Conservation (phyloP, 768 basidiomycete genomes). For the Phlebiopsis flavidoalba region DNA sequence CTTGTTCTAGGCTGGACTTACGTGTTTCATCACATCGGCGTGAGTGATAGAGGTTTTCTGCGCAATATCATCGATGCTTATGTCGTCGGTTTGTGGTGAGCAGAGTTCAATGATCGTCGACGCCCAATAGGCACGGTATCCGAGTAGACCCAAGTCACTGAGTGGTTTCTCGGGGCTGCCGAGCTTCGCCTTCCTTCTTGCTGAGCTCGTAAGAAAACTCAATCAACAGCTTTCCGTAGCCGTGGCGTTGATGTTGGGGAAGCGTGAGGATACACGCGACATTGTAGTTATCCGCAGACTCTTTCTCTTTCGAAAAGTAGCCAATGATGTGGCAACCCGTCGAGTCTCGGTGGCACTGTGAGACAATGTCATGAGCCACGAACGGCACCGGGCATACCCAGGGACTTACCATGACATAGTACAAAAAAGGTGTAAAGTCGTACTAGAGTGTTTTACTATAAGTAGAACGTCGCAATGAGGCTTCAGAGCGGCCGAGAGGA, state of each 20-base stretch:
- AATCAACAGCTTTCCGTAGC: conserved; percentile 92
- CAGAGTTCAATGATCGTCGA: conserved; percentile 93
- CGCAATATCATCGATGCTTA: conserved; percentile 96
- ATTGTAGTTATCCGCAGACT: conserved; percentile 96
- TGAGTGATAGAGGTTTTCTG: conserved; percentile 94
- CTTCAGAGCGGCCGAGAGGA: conserved; percentile 17
- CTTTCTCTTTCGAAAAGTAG: conserved; percentile 99
- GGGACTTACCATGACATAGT: conserved; percentile 89
- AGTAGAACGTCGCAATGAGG: not conserved
- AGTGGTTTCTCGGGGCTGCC: conserved; percentile 98
- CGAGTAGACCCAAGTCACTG: conserved; percentile 86
- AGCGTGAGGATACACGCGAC: conserved; percentile 98
- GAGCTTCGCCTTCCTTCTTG: conserved; percentile 92
- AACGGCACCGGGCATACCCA: not conserved
- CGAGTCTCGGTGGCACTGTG: conserved; percentile 77
- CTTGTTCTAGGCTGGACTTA: conserved; percentile 39
- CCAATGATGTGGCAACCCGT: conserved; percentile 92
- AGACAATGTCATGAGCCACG: conserved; percentile 8
- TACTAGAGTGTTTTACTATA: conserved; percentile 95
- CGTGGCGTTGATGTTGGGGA: conserved; percentile 95
- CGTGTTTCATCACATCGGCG: conserved; percentile 98
- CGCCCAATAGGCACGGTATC: conserved; percentile 96
- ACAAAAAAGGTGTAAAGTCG: conserved; percentile 99
- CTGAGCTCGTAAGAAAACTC: conserved; percentile 98
- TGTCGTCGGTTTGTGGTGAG: conserved; percentile 61